Evolutionary conservation across 768 basidiomycete species (phyloP), one percentile per base, ranked within the genome.

Genomic region (Trametes cinnabarina): DNA sequence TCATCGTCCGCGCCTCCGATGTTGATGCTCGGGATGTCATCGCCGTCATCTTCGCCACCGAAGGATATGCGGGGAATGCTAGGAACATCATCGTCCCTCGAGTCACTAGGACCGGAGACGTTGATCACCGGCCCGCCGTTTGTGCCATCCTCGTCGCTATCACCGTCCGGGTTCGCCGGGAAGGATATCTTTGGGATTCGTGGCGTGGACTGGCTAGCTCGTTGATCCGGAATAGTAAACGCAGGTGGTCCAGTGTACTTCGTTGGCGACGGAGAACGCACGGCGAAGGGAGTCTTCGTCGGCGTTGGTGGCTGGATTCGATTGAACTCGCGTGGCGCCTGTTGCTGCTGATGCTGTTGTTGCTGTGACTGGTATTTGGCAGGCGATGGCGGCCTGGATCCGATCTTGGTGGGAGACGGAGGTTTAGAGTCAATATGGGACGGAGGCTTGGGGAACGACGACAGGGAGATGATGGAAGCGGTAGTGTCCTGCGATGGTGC

Each of bases 111-210:
- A 1, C 59, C 57, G 0, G 52, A 58, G 46, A 64, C 35, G 46
- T 51, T 57, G 48, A 63, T 58, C 4, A 51, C 62, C 11, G 69
- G 69, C 4, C 65, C 71, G 12, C 60, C 64, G 26, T 64, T 61
- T 23, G 46, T 34, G 34, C 66, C 62, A 19, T 59, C 56, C 51
- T 66, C 60, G 42, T 61, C 60, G 20, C 56, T 48, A 44, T 65
- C 61, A 6, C 58, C 59, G 66, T 73, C 69, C 59, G 73, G 56
- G 62, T 68, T 64, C 54, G 63, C 58, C 51, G 77, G 69, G 61
- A 75, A 68, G 17, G 73, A 68, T 51, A 77, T 77, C 60, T 68
- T 78, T n/a, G 78, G 76, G 34, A 83, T 76, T 76, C 26, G 77
- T 76, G 41, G 52, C 3, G 47, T 22, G 3, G 54, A 44, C 9